Conservation (phyloP, 2,329 filamentous ascomycete species). For the Pyrenophora tritici-repentis region DNA sequence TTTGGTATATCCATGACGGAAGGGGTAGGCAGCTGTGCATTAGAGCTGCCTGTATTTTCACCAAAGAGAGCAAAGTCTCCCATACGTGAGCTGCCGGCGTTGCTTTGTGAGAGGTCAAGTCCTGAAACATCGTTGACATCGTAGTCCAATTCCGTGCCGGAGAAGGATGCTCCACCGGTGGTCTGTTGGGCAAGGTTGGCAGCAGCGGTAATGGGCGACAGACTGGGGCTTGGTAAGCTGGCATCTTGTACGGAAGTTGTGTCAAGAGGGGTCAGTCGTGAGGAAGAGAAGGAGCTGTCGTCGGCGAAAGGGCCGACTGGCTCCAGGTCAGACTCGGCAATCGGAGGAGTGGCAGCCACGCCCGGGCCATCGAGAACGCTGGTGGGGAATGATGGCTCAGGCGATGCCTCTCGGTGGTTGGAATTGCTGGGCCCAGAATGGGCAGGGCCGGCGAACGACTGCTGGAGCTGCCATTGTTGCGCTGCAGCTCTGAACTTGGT, state of each 20-base stretch:
- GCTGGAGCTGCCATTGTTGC: slow-evolving; percentile 35
- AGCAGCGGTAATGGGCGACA: slow-evolving; percentile 86
- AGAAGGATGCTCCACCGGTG: slow-evolving; percentile 33
- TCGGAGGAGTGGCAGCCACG: slow-evolving; percentile 74
- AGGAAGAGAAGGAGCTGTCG: slow-evolving; percentile 19
- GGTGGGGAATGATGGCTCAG: slow-evolving; percentile 31
- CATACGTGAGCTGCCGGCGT: slow-evolving; percentile 16
- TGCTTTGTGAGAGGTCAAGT: slow-evolving; percentile 40
- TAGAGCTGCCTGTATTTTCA: slow-evolving; percentile 30
- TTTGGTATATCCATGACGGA: slow-evolving; percentile 76
- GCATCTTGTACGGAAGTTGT: slow-evolving; percentile 80
- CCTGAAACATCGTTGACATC: slow-evolving; percentile 46
- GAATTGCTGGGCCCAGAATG: slow-evolving; percentile 19
- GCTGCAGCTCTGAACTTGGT: slow-evolving; percentile 26
- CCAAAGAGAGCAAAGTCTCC: slow-evolving; percentile 23
- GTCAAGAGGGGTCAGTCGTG: slow-evolving; percentile 61
- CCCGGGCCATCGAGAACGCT: slow-evolving; percentile 50
- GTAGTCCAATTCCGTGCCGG: slow-evolving; percentile 35
- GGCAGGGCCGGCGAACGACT: slow-evolving; percentile 32
- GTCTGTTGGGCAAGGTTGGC: slow-evolving; percentile 59
- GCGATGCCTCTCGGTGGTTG: slow-evolving; percentile 18
- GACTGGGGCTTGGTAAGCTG: slow-evolving; percentile 89
- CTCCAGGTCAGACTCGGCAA: slow-evolving; percentile 73
- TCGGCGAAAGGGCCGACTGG: slow-evolving; percentile 56
- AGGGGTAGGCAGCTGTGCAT: slow-evolving; percentile 46